Evolutionary conservation across 306 rosid species (phyloP), one percentile per base, ranked within the genome.

Genomic region (Acacia melanoxylon): DNA sequence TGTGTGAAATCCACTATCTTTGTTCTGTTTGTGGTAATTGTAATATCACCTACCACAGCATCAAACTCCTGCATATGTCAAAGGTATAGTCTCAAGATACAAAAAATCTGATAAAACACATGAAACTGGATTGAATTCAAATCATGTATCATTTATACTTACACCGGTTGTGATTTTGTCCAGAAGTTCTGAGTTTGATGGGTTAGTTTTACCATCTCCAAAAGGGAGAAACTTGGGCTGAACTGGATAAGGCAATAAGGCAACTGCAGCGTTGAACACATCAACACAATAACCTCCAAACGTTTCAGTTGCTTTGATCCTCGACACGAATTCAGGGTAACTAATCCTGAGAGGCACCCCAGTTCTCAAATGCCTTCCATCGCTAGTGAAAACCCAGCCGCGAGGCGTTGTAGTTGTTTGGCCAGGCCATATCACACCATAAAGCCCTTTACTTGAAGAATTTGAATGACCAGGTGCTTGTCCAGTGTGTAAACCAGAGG

Each of bases 1-100:
- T 93, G 97, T 6, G 97, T 91, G 83, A 93, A 93, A 84, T 93
- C 98, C 44, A 81, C 97, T 83, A 93, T 90, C 83, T 82, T 89
- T 40, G 94, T 89, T 77, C 98, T 77, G 75, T 88, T 83, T 6
- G 94, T 91, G 77, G 85, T 88, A 9, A 93, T 93, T 9, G 98
- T 88, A 77, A 93, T 84, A 85, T 93, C 98, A 1, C 98, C 97
- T 29, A 91, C 83, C 48, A 87, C 97, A 25, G 89, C 94, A 76
- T 93, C 98, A 75, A 78, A 93, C 10, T 56, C 86, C 98, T 91
- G 19, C 13, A 83, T 12, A 62, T 67, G 17, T 31, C 41, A 61
- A 72, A 31, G n/a, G 42, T 68, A 80, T 24, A 73, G 74, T 65
- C 22, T 29, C 54, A 73, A n/a, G 25, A 24, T 44, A 41, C 58